These are phyloP conservation scores for Xerocomus potaroensis DNA, from an alignment of 768 basidiomycete genomes.

Conservation along the genomic window DNA sequence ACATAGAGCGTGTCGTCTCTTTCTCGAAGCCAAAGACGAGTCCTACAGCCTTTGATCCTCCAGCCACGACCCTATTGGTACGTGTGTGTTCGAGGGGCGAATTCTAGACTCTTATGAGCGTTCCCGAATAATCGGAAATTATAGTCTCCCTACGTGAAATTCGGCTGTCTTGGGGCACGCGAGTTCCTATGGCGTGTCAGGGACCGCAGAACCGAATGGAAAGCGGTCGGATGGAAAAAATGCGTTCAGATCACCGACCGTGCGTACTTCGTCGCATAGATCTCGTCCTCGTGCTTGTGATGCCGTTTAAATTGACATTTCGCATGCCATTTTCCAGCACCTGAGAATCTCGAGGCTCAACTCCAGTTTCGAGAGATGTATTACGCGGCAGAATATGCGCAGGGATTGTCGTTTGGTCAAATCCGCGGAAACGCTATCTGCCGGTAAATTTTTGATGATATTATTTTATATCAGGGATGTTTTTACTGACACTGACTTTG, in stretches of 20 bases:
- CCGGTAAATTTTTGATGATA: conserved; percentile 6
- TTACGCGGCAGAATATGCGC: conserved; percentile 5
- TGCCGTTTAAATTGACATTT: neutral
- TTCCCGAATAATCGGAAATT: conserved; percentile 21
- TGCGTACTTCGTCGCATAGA: conserved; percentile 8
- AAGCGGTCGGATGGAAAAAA: neutral
- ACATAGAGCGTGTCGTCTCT: conserved; percentile 5
- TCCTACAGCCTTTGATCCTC: conserved; percentile 20
- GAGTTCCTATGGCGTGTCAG: conserved; percentile 15
- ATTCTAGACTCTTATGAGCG: conserved; percentile 5
- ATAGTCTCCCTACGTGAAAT: conserved; percentile 15
- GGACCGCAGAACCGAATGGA: conserved; percentile 5
- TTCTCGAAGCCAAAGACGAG: conserved; percentile 16
- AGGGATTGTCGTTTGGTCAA: conserved; percentile 7
- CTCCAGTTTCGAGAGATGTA: conserved; percentile 5
- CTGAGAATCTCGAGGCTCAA: conserved; percentile 8
- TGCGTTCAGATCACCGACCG: conserved; percentile 3
- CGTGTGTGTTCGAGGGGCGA: conserved; percentile 9
- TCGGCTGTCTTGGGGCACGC: conserved; percentile 19
- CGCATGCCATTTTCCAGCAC: neutral
- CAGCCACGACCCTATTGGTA: conserved; percentile 19
- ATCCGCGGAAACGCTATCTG: conserved; percentile 21
- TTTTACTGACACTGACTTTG: neutral
- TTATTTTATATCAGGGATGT: conserved; percentile 2
- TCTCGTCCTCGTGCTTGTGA: neutral